A percentile compares a stretch with the other conserved stretches of the same genome.
These are phyloP conservation scores for Epichloe uncinata DNA, from an alignment of 2,329 filamentous ascomycete genomes.

Conservation along the genomic window DNA sequence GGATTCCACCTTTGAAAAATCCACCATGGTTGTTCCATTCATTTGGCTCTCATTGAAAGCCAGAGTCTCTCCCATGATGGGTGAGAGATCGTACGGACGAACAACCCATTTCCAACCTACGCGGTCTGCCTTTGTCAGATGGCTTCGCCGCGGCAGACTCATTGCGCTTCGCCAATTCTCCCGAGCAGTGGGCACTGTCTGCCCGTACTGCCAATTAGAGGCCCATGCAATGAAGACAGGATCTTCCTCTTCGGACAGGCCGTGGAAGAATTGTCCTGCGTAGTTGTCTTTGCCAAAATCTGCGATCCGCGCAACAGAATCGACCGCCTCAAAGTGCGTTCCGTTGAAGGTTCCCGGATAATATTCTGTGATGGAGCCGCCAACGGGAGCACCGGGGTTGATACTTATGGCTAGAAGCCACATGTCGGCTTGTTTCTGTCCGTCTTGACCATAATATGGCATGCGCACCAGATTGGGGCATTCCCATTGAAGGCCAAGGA, in stretches of 20 bases:
- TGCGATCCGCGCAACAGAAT: constrained; percentile 15
- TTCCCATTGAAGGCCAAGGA: constrained; percentile 45
- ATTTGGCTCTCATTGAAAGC: constrained; percentile 28
- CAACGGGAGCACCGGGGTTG: constrained; percentile 43
- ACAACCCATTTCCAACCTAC: constrained; percentile 38
- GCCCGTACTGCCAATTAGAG: constrained; percentile 22
- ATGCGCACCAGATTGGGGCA: constrained; percentile 49
- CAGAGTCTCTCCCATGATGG: constrained; percentile 32
- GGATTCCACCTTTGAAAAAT: constrained; percentile 36
- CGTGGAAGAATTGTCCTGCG: constrained; percentile 22
- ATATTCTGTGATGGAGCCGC: constrained; percentile 42
- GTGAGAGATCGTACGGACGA: constrained; percentile 32
- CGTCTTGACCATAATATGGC: constrained; percentile 23
- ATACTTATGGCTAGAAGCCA: constrained; percentile 38
- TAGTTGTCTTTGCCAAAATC: constrained; percentile 26
- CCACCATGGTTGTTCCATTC: constrained; percentile 33
- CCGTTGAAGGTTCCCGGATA: constrained; percentile 49
- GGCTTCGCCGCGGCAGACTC: constrained; percentile 31
- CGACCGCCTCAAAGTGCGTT: constrained; percentile 38
- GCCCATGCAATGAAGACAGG: constrained; percentile 23
- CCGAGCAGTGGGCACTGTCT: constrained; percentile 15
- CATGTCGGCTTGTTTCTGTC: constrained; percentile 13
- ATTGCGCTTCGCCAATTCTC: constrained; percentile 21
- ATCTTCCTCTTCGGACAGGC: constrained; percentile 9
- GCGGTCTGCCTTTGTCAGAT: constrained; percentile 35